These are phyloP conservation scores for Colletotrichum brevisporum DNA, from an alignment of 2,329 filamentous ascomycete species.

Conservation along the genomic window DNA sequence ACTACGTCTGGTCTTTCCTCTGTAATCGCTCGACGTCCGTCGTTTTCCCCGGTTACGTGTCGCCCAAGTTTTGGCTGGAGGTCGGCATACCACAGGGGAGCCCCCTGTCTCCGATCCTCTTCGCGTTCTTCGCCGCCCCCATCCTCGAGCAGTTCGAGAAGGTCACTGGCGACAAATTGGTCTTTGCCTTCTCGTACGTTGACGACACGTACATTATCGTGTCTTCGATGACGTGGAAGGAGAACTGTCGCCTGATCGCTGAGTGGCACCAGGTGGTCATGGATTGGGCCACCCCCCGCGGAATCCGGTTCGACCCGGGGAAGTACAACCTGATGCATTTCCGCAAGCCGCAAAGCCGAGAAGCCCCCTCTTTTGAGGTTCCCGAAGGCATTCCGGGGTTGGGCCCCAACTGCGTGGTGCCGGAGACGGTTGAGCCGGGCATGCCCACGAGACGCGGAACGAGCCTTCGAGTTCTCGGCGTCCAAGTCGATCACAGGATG, in stretches of 20 bases:
- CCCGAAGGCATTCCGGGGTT: not conserved
- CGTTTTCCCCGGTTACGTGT: constrained; percentile 4
- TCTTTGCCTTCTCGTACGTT: constrained; percentile 1
- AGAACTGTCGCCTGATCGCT: not conserved
- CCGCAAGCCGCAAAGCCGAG: not conserved
- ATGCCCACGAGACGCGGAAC: not conserved
- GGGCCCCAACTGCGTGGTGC: too few relatives aligned
- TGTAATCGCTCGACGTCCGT: not conserved
- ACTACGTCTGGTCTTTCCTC: constrained; percentile 1
- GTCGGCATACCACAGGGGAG: constrained; percentile 30
- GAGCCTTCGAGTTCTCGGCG: constrained; percentile 4
- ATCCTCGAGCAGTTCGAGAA: constrained; percentile 1
- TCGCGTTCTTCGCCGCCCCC: constrained; percentile 1
- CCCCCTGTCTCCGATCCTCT: constrained; percentile 18
- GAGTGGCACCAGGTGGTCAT: constrained; percentile 3
- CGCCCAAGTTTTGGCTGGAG: not conserved
- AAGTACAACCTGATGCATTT: constrained; percentile 31
- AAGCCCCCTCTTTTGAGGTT: not conserved
- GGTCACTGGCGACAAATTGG: not conserved
- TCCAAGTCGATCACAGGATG: not conserved
- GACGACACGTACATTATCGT: constrained; percentile 29
- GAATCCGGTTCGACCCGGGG: not conserved
- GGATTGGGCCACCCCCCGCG: not conserved
- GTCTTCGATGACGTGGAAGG: not conserved
- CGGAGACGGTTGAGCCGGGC: not conserved